Conservation (phyloP, 2,329 filamentous ascomycete species). For the Westerdykella aurantiaca region DNA sequence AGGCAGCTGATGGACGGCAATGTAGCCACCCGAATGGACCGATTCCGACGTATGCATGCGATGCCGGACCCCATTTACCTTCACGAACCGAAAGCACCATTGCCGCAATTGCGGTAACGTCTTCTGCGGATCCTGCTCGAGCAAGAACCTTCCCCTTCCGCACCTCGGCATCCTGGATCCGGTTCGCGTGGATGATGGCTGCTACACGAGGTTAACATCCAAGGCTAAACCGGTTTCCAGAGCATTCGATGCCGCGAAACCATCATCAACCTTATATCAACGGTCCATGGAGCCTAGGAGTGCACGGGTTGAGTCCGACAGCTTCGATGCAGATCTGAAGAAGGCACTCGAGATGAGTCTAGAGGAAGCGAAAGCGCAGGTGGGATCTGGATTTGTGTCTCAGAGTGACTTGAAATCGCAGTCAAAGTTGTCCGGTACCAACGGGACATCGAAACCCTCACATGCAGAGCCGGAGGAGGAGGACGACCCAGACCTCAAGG, state of each 20-base stretch:
- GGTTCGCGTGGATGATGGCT: slow-evolving; percentile 93
- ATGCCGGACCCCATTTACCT: slow-evolving; percentile 89
- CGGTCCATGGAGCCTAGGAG: slow-evolving; percentile 84
- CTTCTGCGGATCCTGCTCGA: slow-evolving; percentile 92
- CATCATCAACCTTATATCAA: slow-evolving; percentile 57
- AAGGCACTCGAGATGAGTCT: slow-evolving; percentile 93
- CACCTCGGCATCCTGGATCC: slow-evolving; percentile 88
- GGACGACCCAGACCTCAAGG: slow-evolving; percentile 87
- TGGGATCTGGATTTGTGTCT: slow-evolving; percentile 64
- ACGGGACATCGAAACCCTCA: slow-evolving; percentile 38
- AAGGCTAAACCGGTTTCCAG: slow-evolving; percentile 51
- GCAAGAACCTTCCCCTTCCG: slow-evolving; percentile 79
- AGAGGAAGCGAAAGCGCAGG: slow-evolving; percentile 78
- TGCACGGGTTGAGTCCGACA: slow-evolving; percentile 77
- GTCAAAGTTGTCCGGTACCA: slow-evolving; percentile 27
- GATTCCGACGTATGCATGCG: slow-evolving; percentile 99
- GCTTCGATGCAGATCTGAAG: slow-evolving; percentile 92
- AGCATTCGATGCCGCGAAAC: slow-evolving; percentile 46
- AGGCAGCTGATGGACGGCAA: slow-evolving; percentile 6
- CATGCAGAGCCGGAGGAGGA: slow-evolving; percentile 56
- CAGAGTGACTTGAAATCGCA: slow-evolving; percentile 50
- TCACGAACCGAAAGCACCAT: slow-evolving; percentile 97
- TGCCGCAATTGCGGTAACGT: slow-evolving; percentile 97
- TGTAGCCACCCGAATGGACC: slow-evolving; percentile 87
- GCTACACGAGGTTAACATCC: slow-evolving; percentile 81